Evolutionary conservation across 2,329 filamentous ascomycete genomes (phyloP).

Genomic region (Fusarium scirpi): DNA sequence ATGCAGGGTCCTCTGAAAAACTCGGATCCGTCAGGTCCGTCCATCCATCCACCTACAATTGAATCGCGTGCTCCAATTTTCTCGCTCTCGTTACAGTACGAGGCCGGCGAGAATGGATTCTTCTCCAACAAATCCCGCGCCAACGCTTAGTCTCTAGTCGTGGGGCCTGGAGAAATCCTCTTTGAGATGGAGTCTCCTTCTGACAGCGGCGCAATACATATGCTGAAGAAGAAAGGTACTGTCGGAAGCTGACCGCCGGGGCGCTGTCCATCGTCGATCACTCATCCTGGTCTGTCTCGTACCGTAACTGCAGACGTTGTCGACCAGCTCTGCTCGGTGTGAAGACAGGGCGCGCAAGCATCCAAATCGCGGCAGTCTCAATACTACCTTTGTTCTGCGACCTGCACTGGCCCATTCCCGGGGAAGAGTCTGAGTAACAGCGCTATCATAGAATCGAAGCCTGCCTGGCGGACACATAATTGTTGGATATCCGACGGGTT

Average conservation of each 20-base stretch:
- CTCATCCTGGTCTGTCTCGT: constrained; percentile 32
- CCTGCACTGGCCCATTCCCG: constrained; percentile 19
- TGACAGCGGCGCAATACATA: neutral
- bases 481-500: constrained; percentile 39
- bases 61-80: constrained; percentile 30
- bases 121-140: constrained; percentile 33
- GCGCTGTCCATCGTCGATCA: constrained; percentile 36
- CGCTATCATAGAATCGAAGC: constrained; percentile 14
- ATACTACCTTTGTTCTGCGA: constrained; percentile 27
- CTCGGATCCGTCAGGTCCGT: constrained; percentile 25
- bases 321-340: constrained; percentile 11
- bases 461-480: constrained; percentile 23
- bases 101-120: constrained; percentile 28
- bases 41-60: constrained; percentile 26
- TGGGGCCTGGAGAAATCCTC: constrained; percentile 27
- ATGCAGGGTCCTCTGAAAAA: constrained; percentile 45
- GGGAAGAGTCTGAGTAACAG: neutral
- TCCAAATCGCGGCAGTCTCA: constrained; percentile 29
- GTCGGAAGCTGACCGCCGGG: constrained; percentile 41
- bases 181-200: constrained; percentile 19
- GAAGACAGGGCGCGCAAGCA: constrained; percentile 32
- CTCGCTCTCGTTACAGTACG: constrained; percentile 14
- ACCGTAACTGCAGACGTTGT: constrained; percentile 9
- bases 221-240: constrained; percentile 8
- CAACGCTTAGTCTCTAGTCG: constrained; percentile 30